These are phyloP conservation scores for Berberis thunbergii DNA, from an alignment of 164 flowering plant species.

Conservation along the genomic window DNA sequence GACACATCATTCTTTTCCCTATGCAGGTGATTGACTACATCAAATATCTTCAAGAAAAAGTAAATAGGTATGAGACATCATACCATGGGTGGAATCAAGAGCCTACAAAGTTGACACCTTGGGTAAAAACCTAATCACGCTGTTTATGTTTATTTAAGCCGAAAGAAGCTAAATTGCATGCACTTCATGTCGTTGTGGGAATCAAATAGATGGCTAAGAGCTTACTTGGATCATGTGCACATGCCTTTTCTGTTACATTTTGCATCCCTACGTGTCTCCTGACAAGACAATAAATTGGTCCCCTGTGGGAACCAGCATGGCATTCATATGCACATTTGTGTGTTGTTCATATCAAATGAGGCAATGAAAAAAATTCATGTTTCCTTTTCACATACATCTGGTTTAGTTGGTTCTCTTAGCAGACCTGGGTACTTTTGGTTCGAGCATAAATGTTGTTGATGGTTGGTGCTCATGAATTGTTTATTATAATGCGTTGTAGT, in stretches of 20 bases:
- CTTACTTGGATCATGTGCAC: too few species aligned
- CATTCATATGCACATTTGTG: neutral
- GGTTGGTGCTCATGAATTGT: neutral
- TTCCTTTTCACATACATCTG: neutral
- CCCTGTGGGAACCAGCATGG: too few species aligned
- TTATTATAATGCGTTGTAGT: neutral
- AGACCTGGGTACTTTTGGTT: neutral
- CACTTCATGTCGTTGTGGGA: neutral
- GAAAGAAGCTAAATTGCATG: neutral
- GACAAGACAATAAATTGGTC: too few species aligned
- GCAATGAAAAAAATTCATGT: neutral
- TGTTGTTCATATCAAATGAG: neutral
- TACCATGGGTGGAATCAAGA: constrained; percentile 63
- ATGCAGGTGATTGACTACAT: constrained; percentile 81
- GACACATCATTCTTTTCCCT: neutral
- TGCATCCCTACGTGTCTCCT: too few species aligned
- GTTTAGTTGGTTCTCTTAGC: neutral
- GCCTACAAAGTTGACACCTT: constrained; percentile 50
- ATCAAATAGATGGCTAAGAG: too few species aligned
- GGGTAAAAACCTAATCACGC: constrained; percentile 37
- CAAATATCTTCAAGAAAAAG: constrained; percentile 63
- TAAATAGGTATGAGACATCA: constrained; percentile 53
- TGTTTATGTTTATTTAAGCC: neutral
- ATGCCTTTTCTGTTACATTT: too few species aligned
- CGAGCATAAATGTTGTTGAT: neutral